phyloP scores from a whole-genome alignment of 371 early-diverging fungal species.

The Syncephalastrum sp. region DNA sequence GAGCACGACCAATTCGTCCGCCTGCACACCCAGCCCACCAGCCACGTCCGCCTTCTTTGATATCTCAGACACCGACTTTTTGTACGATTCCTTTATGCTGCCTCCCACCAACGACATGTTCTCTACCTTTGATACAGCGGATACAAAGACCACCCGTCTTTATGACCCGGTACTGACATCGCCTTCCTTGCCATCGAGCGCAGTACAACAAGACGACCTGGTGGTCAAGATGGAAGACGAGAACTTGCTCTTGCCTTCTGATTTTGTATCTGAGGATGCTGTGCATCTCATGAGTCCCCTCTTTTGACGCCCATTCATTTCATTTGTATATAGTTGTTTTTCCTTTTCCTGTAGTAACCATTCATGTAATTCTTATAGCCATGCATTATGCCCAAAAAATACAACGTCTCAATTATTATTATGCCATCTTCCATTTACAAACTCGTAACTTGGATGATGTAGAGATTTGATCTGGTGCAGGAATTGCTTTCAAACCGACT shows the following conservation, averaged over 20 bases:
- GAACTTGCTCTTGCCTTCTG: constrained; percentile 11
- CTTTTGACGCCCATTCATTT: too few species aligned
- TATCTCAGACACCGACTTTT: constrained; percentile 12
- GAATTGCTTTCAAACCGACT: too few species aligned
- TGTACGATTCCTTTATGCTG: constrained; percentile 39
- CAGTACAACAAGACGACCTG: constrained; percentile 24
- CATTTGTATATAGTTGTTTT: too few species aligned
- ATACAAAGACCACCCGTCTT: constrained; percentile 5
- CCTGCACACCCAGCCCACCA: constrained; percentile 36
- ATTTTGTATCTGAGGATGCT: constrained; percentile 4
- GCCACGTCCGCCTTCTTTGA: constrained; percentile 22
- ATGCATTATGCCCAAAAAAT: too few species aligned
- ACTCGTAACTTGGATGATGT: too few species aligned
- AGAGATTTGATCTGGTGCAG: too few species aligned
- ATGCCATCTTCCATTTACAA: too few species aligned
- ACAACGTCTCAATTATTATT: too few species aligned
- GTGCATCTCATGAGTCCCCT: too few species aligned
- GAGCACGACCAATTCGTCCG: constrained; percentile 19
- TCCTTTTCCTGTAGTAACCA: too few species aligned
- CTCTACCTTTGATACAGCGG: constrained; percentile 8
- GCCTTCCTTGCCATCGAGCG: constrained; percentile 26
- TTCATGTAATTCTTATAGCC: too few species aligned
- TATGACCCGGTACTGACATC: constrained; percentile 17
- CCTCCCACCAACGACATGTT: constrained; percentile 29
- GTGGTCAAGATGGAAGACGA: constrained; percentile 25